Percentiles rank a stretch among this genome's conserved stretches.
Conservation (phyloP, 106 monocot genomes). For the Acorus calamus region DNA sequence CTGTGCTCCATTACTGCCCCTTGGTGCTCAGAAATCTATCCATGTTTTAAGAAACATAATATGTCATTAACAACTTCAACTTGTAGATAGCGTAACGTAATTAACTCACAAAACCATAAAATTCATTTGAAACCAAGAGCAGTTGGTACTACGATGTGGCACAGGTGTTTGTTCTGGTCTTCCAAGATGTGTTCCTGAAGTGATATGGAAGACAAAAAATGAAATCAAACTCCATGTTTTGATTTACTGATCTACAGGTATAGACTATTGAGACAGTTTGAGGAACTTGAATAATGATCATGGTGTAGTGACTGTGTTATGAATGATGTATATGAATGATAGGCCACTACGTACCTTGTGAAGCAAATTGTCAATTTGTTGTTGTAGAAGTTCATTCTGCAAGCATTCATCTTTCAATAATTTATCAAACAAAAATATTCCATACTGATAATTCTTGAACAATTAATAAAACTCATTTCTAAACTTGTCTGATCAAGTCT, state of each 20-base stretch:
- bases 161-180: constrained; percentile 44
- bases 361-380: constrained; percentile 55
- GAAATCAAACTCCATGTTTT: neutral
- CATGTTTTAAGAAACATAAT: no score
- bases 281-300: neutral
- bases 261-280: neutral
- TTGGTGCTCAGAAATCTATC: constrained; percentile 12
- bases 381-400: constrained; percentile 60
- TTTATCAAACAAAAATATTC: no score
- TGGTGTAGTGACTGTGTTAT: neutral
- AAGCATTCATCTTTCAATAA: neutral
- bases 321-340: neutral
- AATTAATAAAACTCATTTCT: no score
- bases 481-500: no score
- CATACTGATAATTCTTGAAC: no score
- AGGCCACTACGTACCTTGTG: constrained; percentile 29
- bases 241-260: neutral
- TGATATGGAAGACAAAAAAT: neutral
- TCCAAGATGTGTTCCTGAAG: constrained; percentile 48
- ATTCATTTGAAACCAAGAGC: neutral
- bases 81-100: no score
- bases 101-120: neutral
- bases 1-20: constrained; percentile 20
- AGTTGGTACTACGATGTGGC: constrained; percentile 20
- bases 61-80: no score